Evolutionary conservation across 2,329 filamentous ascomycete genomes (phyloP), one percentile per base, ranked within the genome.

Genomic region (Ceratocystis cubensis): DNA sequence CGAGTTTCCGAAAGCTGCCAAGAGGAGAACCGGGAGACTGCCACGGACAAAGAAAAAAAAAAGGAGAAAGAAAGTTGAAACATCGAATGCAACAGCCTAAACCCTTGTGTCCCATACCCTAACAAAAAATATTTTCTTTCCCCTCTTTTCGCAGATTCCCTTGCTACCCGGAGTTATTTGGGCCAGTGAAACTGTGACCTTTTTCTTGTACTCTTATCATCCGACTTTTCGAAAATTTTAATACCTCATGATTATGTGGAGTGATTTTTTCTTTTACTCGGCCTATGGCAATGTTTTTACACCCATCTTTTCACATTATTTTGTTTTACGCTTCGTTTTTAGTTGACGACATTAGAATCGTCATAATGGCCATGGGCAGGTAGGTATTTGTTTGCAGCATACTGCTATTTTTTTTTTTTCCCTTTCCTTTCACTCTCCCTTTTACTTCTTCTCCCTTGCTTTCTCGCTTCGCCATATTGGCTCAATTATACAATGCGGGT

Each of bases 191-290:
- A 57, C 22, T 15, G 4, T 8, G 13, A 7, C 15, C 30, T 50
- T 50, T 25, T 48, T 41, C 30, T 41, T 41, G 37, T 15, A 3
- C 13, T 50, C 13, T 28, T 33, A 57, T 57, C 53, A 33, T 6
- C 13, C 3, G 15, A 28, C 48, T 57, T 17, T 1, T 30, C 22
- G 3, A 41, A 41, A 41, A 33, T 33, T 57, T 57, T 57, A 57
- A 57, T 57, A 57, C 22, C 53, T 57, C 53, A 57, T 57, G 53
- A 28, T 30, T 57, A 5, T 20, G 53, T 57, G 53, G 53, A 17
- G 53, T 57, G 25, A 57, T 17, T 57, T 57, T 30, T 13, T 22
- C 22, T 5, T 1, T 6, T 3, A 4, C 37, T 13, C 13, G 10
- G 13, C 37, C 37, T 13, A 41, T 41, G 3, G 13, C 13, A 41